Conservation (phyloP, 2,329 filamentous ascomycete genomes). For the Aspergillus pseudotamarii region DNA sequence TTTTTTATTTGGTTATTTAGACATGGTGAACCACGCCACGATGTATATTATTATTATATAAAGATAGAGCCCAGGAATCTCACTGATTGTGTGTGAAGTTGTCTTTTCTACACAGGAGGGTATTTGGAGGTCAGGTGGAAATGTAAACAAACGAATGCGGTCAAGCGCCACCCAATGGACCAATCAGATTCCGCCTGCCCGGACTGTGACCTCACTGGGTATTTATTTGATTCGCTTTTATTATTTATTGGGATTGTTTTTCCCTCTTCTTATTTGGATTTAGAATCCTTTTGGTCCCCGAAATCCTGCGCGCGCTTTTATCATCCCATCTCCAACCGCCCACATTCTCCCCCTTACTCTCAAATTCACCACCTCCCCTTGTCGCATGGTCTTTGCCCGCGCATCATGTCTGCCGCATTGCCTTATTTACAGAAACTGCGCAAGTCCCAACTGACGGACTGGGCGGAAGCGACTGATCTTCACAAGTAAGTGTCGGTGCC, state of each 20-base stretch:
- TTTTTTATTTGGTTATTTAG: conserved; percentile 2
- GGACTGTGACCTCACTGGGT: not conserved
- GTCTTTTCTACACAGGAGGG: not conserved
- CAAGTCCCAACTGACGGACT: conserved; percentile 75
- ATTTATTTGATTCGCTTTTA: not conserved
- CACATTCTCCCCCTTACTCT: conserved; percentile 6
- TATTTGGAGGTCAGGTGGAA: not conserved
- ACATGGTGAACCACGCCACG: conserved; percentile 7
- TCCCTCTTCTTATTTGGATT: conserved; percentile 1
- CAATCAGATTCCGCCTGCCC: not conserved
- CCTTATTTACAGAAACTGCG: conserved; percentile 79
- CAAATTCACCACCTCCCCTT: conserved; percentile 2
- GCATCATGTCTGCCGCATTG: conserved; percentile 64
- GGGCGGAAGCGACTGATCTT: conserved; percentile 72
- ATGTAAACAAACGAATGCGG: conserved; percentile 28
- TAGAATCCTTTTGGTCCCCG: not conserved
- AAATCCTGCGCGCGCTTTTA: not conserved
- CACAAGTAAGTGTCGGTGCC: conserved; percentile 63
- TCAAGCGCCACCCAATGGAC: conserved; percentile 13
- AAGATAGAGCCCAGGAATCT: conserved; percentile 1
- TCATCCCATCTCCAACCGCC: not conserved
- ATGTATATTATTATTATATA: not conserved
- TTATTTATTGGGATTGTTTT: not conserved
- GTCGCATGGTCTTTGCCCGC: conserved; percentile 50
- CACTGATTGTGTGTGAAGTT: not conserved